Percentiles rank a stretch among this genome's conserved stretches.
Evolutionary conservation across 495 filamentous ascomycete species (phyloP).

Genomic region (Podospora didyma): DNA sequence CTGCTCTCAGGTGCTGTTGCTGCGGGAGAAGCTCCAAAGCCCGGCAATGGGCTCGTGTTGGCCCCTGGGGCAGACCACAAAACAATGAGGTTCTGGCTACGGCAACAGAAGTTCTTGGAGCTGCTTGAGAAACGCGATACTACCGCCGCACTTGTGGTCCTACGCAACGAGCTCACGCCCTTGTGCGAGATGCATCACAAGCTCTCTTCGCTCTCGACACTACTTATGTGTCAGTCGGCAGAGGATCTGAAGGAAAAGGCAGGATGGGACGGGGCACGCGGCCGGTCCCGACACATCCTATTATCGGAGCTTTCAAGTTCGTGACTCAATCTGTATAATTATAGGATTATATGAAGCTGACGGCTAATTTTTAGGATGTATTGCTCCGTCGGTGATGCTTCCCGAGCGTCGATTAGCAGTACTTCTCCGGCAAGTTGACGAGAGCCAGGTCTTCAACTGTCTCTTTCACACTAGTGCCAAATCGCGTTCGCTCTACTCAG

Average conservation of each 20-base stretch:
- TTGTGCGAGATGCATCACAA: conserved; percentile 67
- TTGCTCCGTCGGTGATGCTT: conserved; percentile 98
- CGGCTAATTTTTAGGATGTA: conserved; percentile 57
- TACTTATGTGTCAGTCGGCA: conserved; percentile 79
- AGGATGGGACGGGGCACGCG: conserved; percentile 82
- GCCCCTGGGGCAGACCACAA: conserved; percentile 42
- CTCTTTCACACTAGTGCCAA: conserved; percentile 81
- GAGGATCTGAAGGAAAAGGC: conserved; percentile 81
- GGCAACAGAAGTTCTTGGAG: conserved; percentile 95
- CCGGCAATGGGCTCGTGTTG: conserved; percentile 40
- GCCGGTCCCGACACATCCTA: conserved; percentile 68
- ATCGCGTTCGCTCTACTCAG: conserved; percentile 79
- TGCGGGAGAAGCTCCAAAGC: conserved; percentile 44
- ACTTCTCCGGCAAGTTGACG: conserved; percentile 78
- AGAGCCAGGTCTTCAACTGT: conserved; percentile 75
- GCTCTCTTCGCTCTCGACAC: conserved; percentile 79
- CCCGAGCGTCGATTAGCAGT: conserved; percentile 87
- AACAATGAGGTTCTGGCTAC: conserved; percentile 64
- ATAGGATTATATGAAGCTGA: conserved; percentile 10
- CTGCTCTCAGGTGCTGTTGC: conserved; percentile 63
- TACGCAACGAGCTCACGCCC: conserved; percentile 84
- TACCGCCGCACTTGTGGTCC: conserved; percentile 67
- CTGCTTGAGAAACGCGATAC: conserved; percentile 75
- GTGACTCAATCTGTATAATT: conserved; percentile 20
- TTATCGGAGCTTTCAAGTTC: conserved; percentile 81